Evolutionary conservation across 768 basidiomycete species (phyloP), one percentile per base, ranked within the genome.

Genomic region (Rhodocollybia butyracea): DNA sequence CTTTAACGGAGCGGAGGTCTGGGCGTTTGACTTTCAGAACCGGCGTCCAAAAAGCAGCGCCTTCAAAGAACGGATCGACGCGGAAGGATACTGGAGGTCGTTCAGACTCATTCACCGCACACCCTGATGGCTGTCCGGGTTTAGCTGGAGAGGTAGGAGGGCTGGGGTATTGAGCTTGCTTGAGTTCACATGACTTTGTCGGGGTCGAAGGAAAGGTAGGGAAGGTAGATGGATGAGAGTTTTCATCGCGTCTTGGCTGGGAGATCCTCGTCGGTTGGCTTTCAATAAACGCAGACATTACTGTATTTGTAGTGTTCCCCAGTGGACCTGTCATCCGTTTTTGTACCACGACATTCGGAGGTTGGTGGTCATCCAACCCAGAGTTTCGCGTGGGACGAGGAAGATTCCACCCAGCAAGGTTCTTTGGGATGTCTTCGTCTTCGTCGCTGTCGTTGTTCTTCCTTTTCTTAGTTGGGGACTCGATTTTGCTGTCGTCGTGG

Each of bases 41-140:
- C 2, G 53, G 34, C 21, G 34, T 26, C 53, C 53, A 54, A 13
- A 54, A 36, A 3, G 34, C 31, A 7, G 53, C 53, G n/a, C 36
- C 53, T 26, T n/a, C 46, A 43, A 54, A 54, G 21, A 54, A 54
- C 22, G 30, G 26, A 26, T 54, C 30, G 39, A 31, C 27, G 1
- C 5, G 21, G 40, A 13, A 2, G 40, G 17, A 3, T 24, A n/a
- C n/a, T n/a, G n/a, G n/a, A n/a, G n/a, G n/a, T n/a, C n/a, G n/a
- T n/a, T n/a, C n/a, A n/a, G n/a, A n/a, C n/a, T n/a, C n/a, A n/a
- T n/a, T n/a, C n/a, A n/a, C n/a, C n/a, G n/a, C n/a, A n/a, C 30
- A 51, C 21, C 15, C 34, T 27, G 4, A 19, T 30, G 34, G 19
- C 15, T 24, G 22, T 36, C 10, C 29, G 34, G 39, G 29, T n/a